Base-by-base conservation (phyloP, 2,329 filamentous ascomycete genomes). In the Aplosporella prunicola region DNA sequence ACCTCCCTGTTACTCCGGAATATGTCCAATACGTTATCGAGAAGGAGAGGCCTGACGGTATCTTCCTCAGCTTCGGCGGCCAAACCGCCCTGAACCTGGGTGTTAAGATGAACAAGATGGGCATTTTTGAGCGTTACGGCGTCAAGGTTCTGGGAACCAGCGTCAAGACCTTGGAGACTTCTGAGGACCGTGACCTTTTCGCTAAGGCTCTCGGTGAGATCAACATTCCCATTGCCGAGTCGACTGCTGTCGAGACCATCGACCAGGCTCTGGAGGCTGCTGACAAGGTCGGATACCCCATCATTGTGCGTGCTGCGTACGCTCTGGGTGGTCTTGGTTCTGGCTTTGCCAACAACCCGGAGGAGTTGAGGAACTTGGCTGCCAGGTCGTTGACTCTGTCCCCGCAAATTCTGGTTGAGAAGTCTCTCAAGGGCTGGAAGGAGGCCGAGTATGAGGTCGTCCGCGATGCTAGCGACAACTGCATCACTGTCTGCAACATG, bases 341-440 rank as follows among this genome's bases (percentile, higher is more conserved):
- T 46, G 91, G 91, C 36, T 98, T 98, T 59, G 91, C 91, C 49
- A 82, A 87, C 66, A 91, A 94, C 64, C 72, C 82, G 51, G 87
- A 95, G 56, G 91, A 98, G 67, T 78, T 98, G 41, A 81, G 84
- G 59, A 87, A 96, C 64, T 74, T 98, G 73, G 82, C 88, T 47
- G 88, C 91, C 45, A 80, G 86, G 47, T 96, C 89, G 31, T 74
- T 98, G 41, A 93, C 88, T 29, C 76, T 96, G 23, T 89, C 89
- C 2, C 89, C 91, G 33, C 91, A 98, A 64, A 95, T 98, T 53
- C 66, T 98, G 58, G 88, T 98, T 42, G 91, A 98, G 71, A 96
- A 96, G 68, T 94, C 87, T 35, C 78, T 98, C 51, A 96, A 95
- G 72, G 91, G 91, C 62, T 98, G 91, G 91, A 98, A 98, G 67